A percentile compares a stretch with the other conserved stretches of the same genome.
Evolutionary conservation across 2,329 filamentous ascomycete species (phyloP).

Genomic region (Bipolaris gigantea): DNA sequence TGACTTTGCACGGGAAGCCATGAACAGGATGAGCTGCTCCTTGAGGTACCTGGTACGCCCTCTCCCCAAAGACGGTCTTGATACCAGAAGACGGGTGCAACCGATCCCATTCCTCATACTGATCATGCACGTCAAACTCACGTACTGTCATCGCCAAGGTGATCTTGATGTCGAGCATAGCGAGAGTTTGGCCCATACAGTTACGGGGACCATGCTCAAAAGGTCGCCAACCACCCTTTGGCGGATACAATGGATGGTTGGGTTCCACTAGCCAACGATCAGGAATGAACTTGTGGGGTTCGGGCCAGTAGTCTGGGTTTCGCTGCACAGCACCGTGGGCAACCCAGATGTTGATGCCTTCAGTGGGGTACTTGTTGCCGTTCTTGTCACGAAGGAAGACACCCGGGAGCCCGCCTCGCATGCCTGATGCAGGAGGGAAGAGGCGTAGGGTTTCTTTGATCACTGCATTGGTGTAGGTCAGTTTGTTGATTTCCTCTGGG

Average conservation of each 20-base stretch:
- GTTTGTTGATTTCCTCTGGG: constrained; percentile 34
- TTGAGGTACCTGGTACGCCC: constrained; percentile 17
- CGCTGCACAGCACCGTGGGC: constrained; percentile 21
- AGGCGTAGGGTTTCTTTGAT: constrained; percentile 43
- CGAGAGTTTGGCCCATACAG: constrained; percentile 29
- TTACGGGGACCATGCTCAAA: constrained; percentile 45
- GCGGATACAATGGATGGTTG: constrained; percentile 9
- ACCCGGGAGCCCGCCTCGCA: constrained; percentile 16
- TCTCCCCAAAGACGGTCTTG: constrained; percentile 8
- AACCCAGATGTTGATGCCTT: constrained; percentile 19
- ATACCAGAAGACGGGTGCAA: constrained; percentile 1
- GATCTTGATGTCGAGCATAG: constrained; percentile 22
- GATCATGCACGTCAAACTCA: constrained; percentile 21
- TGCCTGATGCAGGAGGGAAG: constrained; percentile 39
- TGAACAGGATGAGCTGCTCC: constrained; percentile 21
- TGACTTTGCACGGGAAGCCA: constrained; percentile 44
- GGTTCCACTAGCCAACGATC: constrained; percentile 28
- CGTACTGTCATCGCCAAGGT: constrained; percentile 17
- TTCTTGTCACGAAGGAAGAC: constrained; percentile 25
- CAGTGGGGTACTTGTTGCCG: constrained; percentile 23
- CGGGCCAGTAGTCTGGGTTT: constrained; percentile 22
- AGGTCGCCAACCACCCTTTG: constrained; percentile 33
- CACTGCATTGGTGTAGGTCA: constrained; percentile 37
- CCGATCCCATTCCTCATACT: constrained; percentile 22
- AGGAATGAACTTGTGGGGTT: constrained; percentile 26